Base-by-base conservation (phyloP, 2,329 filamentous ascomycete species). In the Alternaria hordeiaustralica region DNA sequence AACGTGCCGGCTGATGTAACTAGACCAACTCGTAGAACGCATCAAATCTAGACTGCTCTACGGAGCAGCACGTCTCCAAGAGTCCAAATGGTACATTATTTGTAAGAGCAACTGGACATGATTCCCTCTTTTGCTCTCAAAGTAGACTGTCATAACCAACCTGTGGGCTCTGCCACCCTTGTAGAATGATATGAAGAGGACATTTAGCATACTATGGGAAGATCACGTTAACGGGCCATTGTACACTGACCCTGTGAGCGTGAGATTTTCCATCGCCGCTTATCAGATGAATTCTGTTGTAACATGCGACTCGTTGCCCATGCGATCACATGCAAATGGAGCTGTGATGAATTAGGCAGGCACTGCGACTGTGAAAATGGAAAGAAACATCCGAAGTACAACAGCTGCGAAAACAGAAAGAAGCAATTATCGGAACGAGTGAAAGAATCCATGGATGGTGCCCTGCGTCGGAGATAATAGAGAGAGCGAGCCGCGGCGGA, bases 401-500 rank as follows among this genome's bases (percentile, higher is more conserved):
- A 23, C 0, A 23, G 1, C 5, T 21, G 28, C 20, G 28, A 51
- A 15, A 36, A 51, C 9, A 0, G 1, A 4, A 50, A 13, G 13
- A 49, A 36, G 18, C 21, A n/a, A 30, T 18, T 12, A 50, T 18
- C 44, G 49, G 9, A 12, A 9, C 18, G 45, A 49, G 45, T 44
- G 36, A 55, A 28, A 44, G 28, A 50, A 12, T 12, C 15, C 23
- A 23, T 23, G 23, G 23, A 23, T 23, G 21, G 3, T 25, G 13
- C n/a, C 20, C 45, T 51, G 61, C 23, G 45, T 36, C 56, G 50
- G 36, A 63, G 33, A 30, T 51, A 51, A 43, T 56, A 56, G 57
- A 55, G 25, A 56, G 55, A 61, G 63, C 43, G 59, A 57, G 67
- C 65, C 65, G 68, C 63, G 67, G 64, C 63, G 60, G 66, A 64